A percentile compares a stretch with the other conserved stretches of the same genome.
Conservation (phyloP, 345 rosid species). For the Eucalyptus coolabah region DNA sequence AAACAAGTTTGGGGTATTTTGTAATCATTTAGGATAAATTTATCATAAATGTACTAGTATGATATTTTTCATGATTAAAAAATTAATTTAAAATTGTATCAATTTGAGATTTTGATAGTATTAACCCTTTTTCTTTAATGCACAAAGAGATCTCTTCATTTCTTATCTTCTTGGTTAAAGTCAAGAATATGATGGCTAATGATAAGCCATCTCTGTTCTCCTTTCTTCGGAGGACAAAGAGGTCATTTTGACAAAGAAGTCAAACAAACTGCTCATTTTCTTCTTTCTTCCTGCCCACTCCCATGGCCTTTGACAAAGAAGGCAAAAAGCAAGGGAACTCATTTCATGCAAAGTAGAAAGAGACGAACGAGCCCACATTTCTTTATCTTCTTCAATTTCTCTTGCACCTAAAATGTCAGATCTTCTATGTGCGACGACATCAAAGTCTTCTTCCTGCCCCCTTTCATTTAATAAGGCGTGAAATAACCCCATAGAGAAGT, state of each 20-base stretch:
- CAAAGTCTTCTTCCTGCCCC: not conserved
- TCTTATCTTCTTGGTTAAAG: too few species aligned
- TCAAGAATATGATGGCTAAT: too few species aligned
- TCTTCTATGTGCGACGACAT: not conserved
- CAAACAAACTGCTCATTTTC: too few species aligned
- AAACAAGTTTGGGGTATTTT: too few species aligned
- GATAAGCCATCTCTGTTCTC: too few species aligned
- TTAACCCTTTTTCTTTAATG: fast-evolving
- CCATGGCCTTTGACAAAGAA: not conserved
- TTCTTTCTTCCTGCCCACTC: not conserved
- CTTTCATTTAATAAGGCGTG: not conserved
- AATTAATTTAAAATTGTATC: fast-evolving
- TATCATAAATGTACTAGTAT: fast-evolving
- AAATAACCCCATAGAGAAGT: fast-evolving
- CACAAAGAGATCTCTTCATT: too few species aligned
- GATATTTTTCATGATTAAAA: fast-evolving
- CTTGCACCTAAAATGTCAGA: not conserved
- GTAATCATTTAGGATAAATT: fast-evolving
- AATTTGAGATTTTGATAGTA: too few species aligned
- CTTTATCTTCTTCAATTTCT: not conserved
- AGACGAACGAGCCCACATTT: not conserved
- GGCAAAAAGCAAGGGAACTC: not conserved
- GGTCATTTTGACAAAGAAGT: too few species aligned
- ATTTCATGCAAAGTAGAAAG: not conserved
- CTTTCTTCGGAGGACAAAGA: too few species aligned